phyloP scores from a whole-genome alignment of 78 protist species.

The Dictyostelium citrinum region DNA sequence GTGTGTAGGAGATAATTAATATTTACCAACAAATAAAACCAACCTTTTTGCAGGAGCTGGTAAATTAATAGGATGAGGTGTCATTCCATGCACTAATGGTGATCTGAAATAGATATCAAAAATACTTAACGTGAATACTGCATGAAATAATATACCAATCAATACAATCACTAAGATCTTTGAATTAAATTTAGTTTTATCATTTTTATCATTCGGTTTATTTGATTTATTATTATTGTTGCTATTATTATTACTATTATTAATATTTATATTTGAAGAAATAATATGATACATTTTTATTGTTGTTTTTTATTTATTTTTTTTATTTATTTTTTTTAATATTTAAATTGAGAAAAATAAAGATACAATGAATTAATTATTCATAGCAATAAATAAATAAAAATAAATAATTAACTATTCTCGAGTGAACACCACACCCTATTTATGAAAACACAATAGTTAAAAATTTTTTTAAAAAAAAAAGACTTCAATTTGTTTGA shows the following conservation, averaged over 20 bases:
- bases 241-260: background rate
- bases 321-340: too few species aligned
- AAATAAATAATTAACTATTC: background rate
- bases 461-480: background rate
- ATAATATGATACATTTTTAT: constrained; percentile 55
- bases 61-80: background rate
- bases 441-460: background rate
- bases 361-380: background rate
- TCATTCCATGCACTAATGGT: constrained; percentile 91
- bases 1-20: background rate
- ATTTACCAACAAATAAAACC: constrained; percentile 86
- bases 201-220: background rate
- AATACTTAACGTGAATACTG: constrained; percentile 44
- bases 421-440: background rate
- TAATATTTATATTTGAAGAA: constrained; percentile 41
- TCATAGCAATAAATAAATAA: background rate
- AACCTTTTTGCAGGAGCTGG: constrained; percentile 84
- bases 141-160: constrained; percentile 84
- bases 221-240: background rate
- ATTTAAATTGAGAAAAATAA: too few species aligned
- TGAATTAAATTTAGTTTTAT: constrained; percentile 33
- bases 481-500: background rate
- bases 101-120: constrained; percentile 93
- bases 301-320: background rate
- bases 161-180: constrained; percentile 50